These are phyloP conservation scores for Lachnellula cervina DNA, from an alignment of 2,329 filamentous ascomycete species.

Conservation along the genomic window DNA sequence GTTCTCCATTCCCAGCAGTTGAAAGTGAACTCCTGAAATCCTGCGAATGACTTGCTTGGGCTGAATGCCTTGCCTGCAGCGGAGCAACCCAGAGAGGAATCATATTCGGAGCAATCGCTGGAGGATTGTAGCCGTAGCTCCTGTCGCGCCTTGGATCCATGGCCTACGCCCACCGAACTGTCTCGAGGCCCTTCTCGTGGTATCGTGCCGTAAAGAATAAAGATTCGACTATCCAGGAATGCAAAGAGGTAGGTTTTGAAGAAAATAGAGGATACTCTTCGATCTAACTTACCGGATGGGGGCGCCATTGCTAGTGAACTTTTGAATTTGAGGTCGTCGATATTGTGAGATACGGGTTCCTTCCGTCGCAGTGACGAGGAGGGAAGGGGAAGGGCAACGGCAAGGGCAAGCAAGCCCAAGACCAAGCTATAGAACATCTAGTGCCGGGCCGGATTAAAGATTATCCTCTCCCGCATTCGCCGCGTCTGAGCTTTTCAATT, in stretches of 20 bases:
- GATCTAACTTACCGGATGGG: constrained; percentile 21
- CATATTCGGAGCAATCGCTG: no score
- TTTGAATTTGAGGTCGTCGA: not conserved
- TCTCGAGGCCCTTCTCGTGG: no score
- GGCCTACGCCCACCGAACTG: no score
- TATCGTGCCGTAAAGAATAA: not conserved
- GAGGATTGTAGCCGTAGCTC: no score
- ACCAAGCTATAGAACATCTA: not conserved
- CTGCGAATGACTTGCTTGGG: no score
- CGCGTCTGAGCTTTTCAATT: constrained; percentile 11
- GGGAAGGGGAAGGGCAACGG: not conserved
- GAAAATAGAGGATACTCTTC: not conserved
- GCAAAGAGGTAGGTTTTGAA: not conserved
- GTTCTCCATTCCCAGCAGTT: no score
- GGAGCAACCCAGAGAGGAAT: no score
- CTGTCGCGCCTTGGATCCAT: no score
- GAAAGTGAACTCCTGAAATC: no score
- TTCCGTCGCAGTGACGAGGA: not conserved
- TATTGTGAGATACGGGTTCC: not conserved
- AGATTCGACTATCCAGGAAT: not conserved
- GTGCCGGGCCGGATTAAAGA: constrained; percentile 4
- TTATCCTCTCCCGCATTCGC: constrained; percentile 1
- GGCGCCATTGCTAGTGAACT: constrained; percentile 18
- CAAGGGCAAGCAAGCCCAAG: no score
- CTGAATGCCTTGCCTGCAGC: no score